These are phyloP conservation scores for Termitomyces sp. DNA, from an alignment of 768 basidiomycete species.

Conservation along the genomic window DNA sequence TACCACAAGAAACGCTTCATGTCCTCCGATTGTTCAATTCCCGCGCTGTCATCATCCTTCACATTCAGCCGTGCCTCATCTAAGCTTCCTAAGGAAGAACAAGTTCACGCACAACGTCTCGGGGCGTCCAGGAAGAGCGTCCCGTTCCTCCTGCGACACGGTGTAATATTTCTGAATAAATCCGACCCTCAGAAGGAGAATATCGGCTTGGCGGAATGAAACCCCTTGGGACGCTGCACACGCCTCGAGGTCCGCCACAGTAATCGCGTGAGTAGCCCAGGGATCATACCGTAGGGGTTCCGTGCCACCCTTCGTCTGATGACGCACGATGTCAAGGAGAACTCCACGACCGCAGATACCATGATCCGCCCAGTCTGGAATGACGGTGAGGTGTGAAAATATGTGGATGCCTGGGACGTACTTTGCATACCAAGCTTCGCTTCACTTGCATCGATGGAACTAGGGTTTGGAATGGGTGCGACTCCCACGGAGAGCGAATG, in stretches of 20 bases:
- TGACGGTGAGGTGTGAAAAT: background rate
- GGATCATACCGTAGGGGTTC: constrained; percentile 53
- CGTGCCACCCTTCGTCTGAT: constrained; percentile 33
- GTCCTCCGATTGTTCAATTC: constrained; percentile 61
- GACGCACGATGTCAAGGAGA: constrained; percentile 55
- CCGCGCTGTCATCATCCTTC: constrained; percentile 36
- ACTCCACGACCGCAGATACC: constrained; percentile 68
- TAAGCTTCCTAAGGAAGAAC: background rate
- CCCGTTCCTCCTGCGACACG: constrained; percentile 36
- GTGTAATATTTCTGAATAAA: constrained; percentile 53
- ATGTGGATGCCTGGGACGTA: constrained; percentile 24
- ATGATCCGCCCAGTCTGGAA: constrained; percentile 61
- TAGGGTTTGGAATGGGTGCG: constrained; percentile 42
- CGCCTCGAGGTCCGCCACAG: constrained; percentile 48
- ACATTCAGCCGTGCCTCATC: background rate
- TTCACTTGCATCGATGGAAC: constrained; percentile 37
- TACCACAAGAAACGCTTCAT: constrained; percentile 74
- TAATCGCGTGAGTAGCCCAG: constrained; percentile 49
- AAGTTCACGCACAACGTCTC: constrained; percentile 47
- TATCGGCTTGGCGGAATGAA: constrained; percentile 51
- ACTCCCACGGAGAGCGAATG: constrained; percentile 37
- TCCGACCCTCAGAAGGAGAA: constrained; percentile 54
- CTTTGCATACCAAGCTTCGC: constrained; percentile 64
- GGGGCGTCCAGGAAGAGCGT: constrained; percentile 31
- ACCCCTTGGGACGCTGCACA: constrained; percentile 57